phyloP scores from a whole-genome alignment of 2,329 filamentous ascomycete genomes.

The Sphaerostilbella broomeana region DNA sequence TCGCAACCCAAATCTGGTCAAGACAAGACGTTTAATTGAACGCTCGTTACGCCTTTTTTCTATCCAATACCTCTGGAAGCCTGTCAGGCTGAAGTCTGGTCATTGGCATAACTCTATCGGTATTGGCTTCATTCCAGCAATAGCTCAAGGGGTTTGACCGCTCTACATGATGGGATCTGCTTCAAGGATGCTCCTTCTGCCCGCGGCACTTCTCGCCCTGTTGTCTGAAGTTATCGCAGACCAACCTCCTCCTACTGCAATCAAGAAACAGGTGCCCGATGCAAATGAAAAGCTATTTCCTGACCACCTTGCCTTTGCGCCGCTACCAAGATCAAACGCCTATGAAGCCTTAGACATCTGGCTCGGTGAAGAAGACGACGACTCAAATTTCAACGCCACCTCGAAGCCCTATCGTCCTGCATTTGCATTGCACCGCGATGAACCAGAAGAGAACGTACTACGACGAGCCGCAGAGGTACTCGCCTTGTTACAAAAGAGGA shows the following conservation, averaged over 20 bases:
- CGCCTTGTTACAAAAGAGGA: conserved; percentile 46
- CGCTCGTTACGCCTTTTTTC: too few relatives aligned
- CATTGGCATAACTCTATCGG: too few relatives aligned
- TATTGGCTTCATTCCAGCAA: too few relatives aligned
- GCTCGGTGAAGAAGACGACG: conserved; percentile 23
- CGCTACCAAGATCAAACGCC: conserved; percentile 22
- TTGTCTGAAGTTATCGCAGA: conserved; percentile 32
- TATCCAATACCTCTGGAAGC: too few relatives aligned
- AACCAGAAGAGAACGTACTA: conserved; percentile 25
- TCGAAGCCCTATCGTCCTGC: conserved; percentile 38
- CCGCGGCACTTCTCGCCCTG: conserved; percentile 41
- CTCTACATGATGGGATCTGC: conserved; percentile 33
- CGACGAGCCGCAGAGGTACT: conserved; percentile 42
- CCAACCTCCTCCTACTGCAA: conserved; percentile 46
- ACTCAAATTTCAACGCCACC: conserved; percentile 15
- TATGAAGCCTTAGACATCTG: conserved; percentile 26
- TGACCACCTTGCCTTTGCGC: conserved; percentile 53
- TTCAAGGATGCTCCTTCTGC: conserved; percentile 31
- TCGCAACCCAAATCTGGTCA: too few relatives aligned
- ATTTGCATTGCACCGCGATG: conserved; percentile 41
- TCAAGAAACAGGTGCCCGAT: conserved; percentile 67
- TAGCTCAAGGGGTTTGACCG: conserved; percentile 4
- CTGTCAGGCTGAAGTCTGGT: too few relatives aligned
- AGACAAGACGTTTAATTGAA: too few relatives aligned
- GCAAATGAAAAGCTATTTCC: conserved; percentile 67